Evolutionary conservation across 148 eudicot genomes (phyloP).

Genomic region (Spergularia marina): DNA sequence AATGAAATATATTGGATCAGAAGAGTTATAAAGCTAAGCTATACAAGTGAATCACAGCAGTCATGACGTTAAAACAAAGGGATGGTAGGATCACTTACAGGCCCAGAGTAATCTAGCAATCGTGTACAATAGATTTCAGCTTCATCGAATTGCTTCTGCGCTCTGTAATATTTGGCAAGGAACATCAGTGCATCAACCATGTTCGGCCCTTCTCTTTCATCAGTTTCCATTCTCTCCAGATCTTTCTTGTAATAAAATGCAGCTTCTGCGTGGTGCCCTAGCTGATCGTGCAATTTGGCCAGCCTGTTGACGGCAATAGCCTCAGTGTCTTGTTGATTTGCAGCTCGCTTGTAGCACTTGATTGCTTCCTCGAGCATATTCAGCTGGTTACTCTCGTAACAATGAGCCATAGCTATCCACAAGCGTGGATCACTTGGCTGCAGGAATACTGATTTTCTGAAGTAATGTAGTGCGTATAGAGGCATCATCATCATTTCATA

Average conservation of each 20-base stretch:
- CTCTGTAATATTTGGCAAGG: constrained; percentile 65
- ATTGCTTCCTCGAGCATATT: constrained; percentile 93
- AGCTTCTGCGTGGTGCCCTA: constrained; percentile 70
- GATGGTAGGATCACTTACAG: constrained; percentile 50
- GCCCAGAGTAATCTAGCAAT: constrained; percentile 83
- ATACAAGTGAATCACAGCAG: background rate
- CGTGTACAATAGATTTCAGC: constrained; percentile 91
- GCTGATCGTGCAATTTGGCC: constrained; percentile 79
- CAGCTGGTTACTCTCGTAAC: constrained; percentile 89
- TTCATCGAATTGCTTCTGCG: constrained; percentile 75
- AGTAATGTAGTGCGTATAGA: constrained; percentile 82
- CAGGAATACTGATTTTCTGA: constrained; percentile 73
- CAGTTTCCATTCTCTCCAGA: constrained; percentile 92
- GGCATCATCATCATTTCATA: constrained; percentile 99
- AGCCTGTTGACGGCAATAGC: constrained; percentile 89
- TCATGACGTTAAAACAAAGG: background rate
- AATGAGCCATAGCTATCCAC: constrained; percentile 99
- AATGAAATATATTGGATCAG: background rate
- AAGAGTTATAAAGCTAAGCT: background rate
- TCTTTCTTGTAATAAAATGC: constrained; percentile 91
- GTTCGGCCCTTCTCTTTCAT: constrained; percentile 90
- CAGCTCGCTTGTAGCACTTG: constrained; percentile 85
- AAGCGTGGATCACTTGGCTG: constrained; percentile 93
- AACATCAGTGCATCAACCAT: constrained; percentile 79
- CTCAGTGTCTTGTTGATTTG: constrained; percentile 81